Conservation (phyloP, 192 early-diverging fungal genomes). For the Coemansia biformis region DNA sequence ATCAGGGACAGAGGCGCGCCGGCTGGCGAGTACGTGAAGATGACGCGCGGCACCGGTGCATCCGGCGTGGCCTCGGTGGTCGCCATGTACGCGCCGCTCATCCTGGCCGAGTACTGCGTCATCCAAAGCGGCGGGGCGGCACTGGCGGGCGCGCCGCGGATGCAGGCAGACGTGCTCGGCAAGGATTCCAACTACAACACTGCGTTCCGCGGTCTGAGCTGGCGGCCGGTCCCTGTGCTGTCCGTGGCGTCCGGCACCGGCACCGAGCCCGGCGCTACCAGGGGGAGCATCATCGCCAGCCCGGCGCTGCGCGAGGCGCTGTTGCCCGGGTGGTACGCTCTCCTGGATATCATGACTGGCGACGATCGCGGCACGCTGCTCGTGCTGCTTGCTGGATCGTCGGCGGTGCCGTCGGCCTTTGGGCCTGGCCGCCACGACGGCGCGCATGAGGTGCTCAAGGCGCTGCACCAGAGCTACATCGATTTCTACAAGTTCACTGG, state of each 20-base stretch:
- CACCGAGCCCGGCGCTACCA: background rate
- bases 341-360: slow-evolving; percentile 31
- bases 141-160: background rate
- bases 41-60: slow-evolving; percentile 39
- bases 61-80: slow-evolving; percentile 24
- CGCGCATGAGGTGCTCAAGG: slow-evolving; percentile 40
- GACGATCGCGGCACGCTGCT: slow-evolving; percentile 25
- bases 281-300: slow-evolving; percentile 8
- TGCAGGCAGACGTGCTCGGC: background rate
- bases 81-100: slow-evolving; percentile 18
- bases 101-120: slow-evolving; percentile 47
- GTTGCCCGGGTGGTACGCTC: slow-evolving; percentile 37
- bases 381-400: slow-evolving; percentile 12
- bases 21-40: slow-evolving; percentile 18
- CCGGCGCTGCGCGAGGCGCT: slow-evolving; percentile 39
- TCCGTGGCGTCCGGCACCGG: background rate
- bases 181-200: background rate
- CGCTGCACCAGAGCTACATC: slow-evolving; percentile 41
- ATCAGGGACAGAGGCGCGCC: background rate
- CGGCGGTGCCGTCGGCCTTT: slow-evolving; percentile 25
- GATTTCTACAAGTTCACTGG: slow-evolving; percentile 45
- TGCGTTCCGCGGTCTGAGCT: slow-evolving; percentile 27
- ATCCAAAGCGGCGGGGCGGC: slow-evolving; percentile 35
- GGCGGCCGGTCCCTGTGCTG: slow-evolving; percentile 25
- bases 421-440: slow-evolving; percentile 33